Conservation (phyloP, 83 land plant genomes). For the Larix sibirica region DNA sequence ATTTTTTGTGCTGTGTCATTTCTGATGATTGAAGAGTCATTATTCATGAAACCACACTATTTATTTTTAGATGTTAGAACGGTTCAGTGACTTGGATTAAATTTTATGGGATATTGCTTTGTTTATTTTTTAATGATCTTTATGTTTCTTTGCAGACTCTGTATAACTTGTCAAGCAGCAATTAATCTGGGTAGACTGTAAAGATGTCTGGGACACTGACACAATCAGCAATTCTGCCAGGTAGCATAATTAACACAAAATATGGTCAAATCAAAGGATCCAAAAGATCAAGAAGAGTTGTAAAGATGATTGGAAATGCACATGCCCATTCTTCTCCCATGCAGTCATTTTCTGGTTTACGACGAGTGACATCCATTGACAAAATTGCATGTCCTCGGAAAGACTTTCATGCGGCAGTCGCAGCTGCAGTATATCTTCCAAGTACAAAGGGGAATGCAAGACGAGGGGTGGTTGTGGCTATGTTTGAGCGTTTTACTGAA, state of each 20-base stretch:
- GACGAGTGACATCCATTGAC: slow-evolving; percentile 35
- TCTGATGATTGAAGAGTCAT: no score
- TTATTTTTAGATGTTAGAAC: no score
- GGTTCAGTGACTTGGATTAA: no score
- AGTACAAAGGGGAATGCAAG: slow-evolving; percentile 16
- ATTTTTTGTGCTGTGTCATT: no score
- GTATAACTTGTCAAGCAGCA: not conserved
- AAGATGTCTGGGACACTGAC: slow-evolving; percentile 56
- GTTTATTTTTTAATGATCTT: no score
- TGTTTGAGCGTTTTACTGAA: slow-evolving; percentile 96
- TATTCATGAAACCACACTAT: no score
- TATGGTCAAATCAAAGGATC: slow-evolving; percentile 26
- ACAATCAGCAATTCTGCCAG: slow-evolving; percentile 39
- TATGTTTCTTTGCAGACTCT: not conserved
- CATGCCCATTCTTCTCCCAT: slow-evolving; percentile 27
- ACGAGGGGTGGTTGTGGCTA: slow-evolving; percentile 45
- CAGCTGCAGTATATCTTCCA: slow-evolving; percentile 19
- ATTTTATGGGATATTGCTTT: no score
- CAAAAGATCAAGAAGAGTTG: slow-evolving; percentile 20
- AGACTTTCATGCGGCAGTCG: slow-evolving; percentile 36
- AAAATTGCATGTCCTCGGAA: slow-evolving; percentile 12
- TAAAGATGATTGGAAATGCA: slow-evolving; percentile 30
- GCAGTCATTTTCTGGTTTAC: slow-evolving; percentile 46
- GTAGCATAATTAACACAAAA: slow-evolving; percentile 10
- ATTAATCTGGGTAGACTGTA: not conserved